A percentile compares a stretch with the other conserved stretches of the same genome.
Conservation (phyloP, 257 asterid species). For the Solanum tacnaense region DNA sequence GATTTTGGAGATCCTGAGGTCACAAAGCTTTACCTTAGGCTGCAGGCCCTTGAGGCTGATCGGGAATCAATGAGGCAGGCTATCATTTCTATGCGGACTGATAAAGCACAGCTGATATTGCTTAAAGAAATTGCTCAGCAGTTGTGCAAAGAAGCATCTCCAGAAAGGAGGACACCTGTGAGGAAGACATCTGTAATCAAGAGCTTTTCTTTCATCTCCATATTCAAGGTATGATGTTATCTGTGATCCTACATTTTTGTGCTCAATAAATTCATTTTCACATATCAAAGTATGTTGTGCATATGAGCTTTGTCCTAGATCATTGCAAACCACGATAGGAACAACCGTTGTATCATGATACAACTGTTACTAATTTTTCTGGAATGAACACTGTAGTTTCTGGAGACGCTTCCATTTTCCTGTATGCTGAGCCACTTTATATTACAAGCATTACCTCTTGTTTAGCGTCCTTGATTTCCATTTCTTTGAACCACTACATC, state of each 20-base stretch:
- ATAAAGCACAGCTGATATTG: slow-evolving; percentile 75
- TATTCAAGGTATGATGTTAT: slow-evolving; percentile 58
- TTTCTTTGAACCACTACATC: not conserved
- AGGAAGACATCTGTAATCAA: slow-evolving; percentile 39
- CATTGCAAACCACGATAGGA: not conserved
- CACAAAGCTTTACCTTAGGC: slow-evolving; percentile 75
- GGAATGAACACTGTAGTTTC: not conserved
- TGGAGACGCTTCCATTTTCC: not conserved
- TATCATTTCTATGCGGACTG: slow-evolving; percentile 71
- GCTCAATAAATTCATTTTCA: not conserved
- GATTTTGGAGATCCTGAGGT: slow-evolving; percentile 53
- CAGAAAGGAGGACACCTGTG: slow-evolving; percentile 35
- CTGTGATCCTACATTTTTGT: not conserved
- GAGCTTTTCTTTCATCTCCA: slow-evolving; percentile 40
- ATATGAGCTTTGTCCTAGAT: not conserved
- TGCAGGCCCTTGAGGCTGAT: slow-evolving; percentile 96
- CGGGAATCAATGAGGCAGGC: slow-evolving; percentile 97
- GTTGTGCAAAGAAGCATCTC: slow-evolving; percentile 64
- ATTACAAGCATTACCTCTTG: not conserved
- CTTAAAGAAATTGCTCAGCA: slow-evolving; percentile 93
- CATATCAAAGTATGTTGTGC: not conserved
- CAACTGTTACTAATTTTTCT: not conserved
- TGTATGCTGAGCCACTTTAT: not conserved
- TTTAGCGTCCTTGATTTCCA: not conserved
- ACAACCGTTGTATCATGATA: not conserved